Conservation (phyloP, 148 eudicot species). For the Amaranthus palmeri region DNA sequence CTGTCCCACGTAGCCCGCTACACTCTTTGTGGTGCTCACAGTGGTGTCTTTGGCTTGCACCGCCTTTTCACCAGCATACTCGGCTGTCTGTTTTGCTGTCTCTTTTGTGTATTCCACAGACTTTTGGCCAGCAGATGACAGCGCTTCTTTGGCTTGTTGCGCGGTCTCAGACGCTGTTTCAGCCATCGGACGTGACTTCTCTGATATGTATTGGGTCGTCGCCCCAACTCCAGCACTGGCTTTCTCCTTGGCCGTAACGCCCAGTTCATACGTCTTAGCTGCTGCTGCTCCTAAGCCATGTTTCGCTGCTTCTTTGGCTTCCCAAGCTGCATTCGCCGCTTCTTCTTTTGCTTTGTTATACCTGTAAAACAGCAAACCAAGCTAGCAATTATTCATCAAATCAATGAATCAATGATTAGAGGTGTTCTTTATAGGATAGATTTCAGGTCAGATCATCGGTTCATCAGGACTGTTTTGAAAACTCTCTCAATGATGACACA, state of each 20-base stretch:
- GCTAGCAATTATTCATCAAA: background rate
- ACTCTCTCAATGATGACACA: no score
- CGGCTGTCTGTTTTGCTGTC: constrained; percentile 5
- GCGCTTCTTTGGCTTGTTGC: constrained; percentile 30
- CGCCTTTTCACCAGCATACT: constrained; percentile 25
- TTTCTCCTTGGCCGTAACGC: constrained; percentile 22
- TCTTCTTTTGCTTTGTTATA: constrained; percentile 30
- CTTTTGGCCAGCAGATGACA: constrained; percentile 12
- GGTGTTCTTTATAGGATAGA: no score
- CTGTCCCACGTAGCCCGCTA: constrained; percentile 39
- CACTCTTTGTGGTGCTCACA: constrained; percentile 27
- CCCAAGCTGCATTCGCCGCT: constrained; percentile 14
- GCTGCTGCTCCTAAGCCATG: constrained; percentile 23
- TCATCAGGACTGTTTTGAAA: no score
- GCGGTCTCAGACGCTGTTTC: constrained; percentile 39
- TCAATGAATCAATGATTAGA: background rate
- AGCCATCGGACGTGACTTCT: constrained; percentile 25
- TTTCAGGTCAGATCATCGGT: no score
- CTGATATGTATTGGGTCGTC: constrained; percentile 32
- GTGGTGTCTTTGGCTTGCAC: constrained; percentile 32
- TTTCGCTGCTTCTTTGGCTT: constrained; percentile 23
- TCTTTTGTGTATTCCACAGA: constrained; percentile 9
- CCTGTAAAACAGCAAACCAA: background rate
- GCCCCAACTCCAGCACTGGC: constrained; percentile 22
- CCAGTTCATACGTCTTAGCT: constrained; percentile 15